phyloP scores from a whole-genome alignment of 345 rosid genomes.

The Cardamine chenopodiifolia region DNA sequence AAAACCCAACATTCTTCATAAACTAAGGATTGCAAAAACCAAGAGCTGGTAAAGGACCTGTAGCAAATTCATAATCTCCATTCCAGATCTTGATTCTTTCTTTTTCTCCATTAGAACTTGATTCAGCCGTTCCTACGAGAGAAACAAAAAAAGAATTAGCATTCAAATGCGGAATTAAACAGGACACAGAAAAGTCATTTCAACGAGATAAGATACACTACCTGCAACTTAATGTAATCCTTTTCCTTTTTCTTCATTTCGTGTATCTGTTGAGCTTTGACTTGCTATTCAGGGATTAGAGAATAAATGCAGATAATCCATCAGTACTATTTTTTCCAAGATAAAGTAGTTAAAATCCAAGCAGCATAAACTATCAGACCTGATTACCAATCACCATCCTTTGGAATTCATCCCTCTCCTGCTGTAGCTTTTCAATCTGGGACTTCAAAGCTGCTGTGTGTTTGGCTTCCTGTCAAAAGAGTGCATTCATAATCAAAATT shows the following conservation, averaged over 20 bases:
- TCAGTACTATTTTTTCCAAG: constrained; percentile 23
- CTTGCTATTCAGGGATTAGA: constrained; percentile 68
- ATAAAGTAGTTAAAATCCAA: neutral
- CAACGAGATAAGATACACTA: constrained; percentile 24
- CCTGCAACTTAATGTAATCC: constrained; percentile 96
- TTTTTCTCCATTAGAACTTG: constrained; percentile 96
- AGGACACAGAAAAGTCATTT: neutral
- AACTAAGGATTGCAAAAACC: neutral
- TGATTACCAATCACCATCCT: constrained; percentile 98
- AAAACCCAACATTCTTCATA: neutral
- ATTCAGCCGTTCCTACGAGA: constrained; percentile 77
- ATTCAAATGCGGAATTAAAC: constrained; percentile 10
- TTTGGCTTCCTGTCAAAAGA: constrained; percentile 78
- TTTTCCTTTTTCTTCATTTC: constrained; percentile 99
- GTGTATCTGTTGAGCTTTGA: constrained; percentile 93
- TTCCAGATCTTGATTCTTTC: constrained; percentile 88
- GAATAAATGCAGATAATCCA: neutral
- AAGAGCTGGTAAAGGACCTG: constrained; percentile 56
- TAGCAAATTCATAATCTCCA: constrained; percentile 98
- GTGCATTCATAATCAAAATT: constrained; percentile 17
- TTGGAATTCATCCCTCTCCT: constrained; percentile 97
- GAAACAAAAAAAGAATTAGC: neutral
- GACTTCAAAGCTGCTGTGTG: constrained; percentile 81
- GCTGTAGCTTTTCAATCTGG: constrained; percentile 89
- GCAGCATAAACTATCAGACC: constrained; percentile 49